Conservation (phyloP, 23 red algal genomes). For the Gracilaria domingensis region DNA sequence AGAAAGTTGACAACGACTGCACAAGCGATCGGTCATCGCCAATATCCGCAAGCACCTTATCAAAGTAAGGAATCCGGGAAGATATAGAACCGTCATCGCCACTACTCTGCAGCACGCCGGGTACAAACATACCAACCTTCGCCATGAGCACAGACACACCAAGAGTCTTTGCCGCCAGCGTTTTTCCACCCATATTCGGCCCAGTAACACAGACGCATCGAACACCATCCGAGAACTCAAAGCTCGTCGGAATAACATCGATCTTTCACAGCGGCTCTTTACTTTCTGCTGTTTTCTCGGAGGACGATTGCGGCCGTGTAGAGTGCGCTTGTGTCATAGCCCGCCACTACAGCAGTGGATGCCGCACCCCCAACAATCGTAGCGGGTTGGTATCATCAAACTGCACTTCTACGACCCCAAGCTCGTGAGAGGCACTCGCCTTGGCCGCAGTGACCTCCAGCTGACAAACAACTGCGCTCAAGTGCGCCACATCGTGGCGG, state of each 20-base stretch:
- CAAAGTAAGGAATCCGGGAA: slow-evolving; percentile 90
- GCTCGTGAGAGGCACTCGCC: slow-evolving; percentile 56
- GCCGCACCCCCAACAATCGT: slow-evolving; percentile 64
- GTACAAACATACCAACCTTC: too few relatives aligned
- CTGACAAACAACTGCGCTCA: slow-evolving; percentile 47
- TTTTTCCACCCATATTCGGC: too few relatives aligned
- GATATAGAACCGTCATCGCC: too few relatives aligned
- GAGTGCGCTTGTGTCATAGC: too few relatives aligned
- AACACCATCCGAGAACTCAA: too few relatives aligned
- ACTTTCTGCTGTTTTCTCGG: not conserved
- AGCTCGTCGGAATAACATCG: slow-evolving; percentile 77
- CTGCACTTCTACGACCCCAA: slow-evolving; percentile 59
- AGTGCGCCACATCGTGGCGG: slow-evolving; percentile 15
- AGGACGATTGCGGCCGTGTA: too few relatives aligned
- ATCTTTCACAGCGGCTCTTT: slow-evolving; percentile 26
- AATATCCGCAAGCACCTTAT: slow-evolving; percentile 90
- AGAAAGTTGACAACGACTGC: slow-evolving; percentile 94
- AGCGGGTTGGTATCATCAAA: slow-evolving; percentile 58
- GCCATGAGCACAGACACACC: too few relatives aligned
- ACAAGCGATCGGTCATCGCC: slow-evolving; percentile 95
- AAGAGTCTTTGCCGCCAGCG: too few relatives aligned
- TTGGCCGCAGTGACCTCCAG: slow-evolving; percentile 81
- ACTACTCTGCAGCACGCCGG: too few relatives aligned
- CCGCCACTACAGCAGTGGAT: too few relatives aligned
- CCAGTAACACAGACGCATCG: too few relatives aligned